Evolutionary conservation across 2,329 filamentous ascomycete genomes (phyloP), one percentile per base, ranked within the genome.

Genomic region (Mycosphaerelloides madeirae): DNA sequence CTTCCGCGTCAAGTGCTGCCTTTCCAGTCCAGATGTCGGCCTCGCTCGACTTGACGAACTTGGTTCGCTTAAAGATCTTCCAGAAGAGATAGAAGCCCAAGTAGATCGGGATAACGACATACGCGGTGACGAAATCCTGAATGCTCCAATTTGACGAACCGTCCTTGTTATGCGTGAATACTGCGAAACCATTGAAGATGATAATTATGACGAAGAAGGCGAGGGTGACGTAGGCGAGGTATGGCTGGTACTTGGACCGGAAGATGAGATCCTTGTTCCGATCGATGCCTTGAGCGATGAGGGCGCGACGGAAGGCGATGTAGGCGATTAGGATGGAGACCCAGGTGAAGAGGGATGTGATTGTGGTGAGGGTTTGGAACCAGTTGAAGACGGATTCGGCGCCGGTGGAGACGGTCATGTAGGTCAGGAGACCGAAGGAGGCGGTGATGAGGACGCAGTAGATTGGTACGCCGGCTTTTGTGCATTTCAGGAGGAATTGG

Each of bases 21-120:
- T 74, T 74, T 7, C 71, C 71, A 19, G 62, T 68, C 62, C 66
- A 70, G 31, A 74, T 68, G 48, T 74, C 71, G 5, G 67, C 67
- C 46, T 71, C 64, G 1, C 53, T 58, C 15, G 65, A 55, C 42
- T 65, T 65, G 48, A 73, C 66, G 25, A 65, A 53, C 43, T 75
- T 76, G 0, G 83, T 83, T 52, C 78, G 75, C 60, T 83, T 84
- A 58, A 76, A 67, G 29, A 81, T 62, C 63, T 87, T 87, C 78
- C 82, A 87, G 35, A 78, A 72, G 11, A 75, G 50, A 55, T 77
- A 87, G 7, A 77, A 66, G 6, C 65, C 61, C 12, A 69, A 54
- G 60, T 68, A 72, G 15, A 56, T 55, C 18, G 52, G 50, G 38
- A 56, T 53, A 16, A 46, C 52, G 29, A 57, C 48, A 36, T 59